Conservation (phyloP, 805 yeast species). For the Lachancea cidri region DNA sequence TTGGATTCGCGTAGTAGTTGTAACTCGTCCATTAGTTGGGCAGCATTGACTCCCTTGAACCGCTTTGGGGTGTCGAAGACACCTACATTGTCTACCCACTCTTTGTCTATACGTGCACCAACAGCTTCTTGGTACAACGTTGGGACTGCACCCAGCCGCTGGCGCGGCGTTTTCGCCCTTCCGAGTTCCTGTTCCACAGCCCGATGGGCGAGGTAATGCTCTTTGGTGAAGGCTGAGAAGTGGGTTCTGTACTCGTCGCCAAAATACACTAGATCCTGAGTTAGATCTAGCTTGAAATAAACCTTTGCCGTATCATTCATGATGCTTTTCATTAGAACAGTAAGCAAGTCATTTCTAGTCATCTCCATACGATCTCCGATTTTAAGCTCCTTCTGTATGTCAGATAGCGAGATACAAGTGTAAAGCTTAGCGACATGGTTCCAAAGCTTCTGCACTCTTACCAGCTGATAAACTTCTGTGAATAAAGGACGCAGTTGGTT, state of each 20-base stretch:
- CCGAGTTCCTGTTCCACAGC: not conserved
- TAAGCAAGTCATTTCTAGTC: slow-evolving; percentile 24
- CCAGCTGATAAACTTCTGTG: slow-evolving; percentile 13
- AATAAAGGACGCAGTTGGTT: slow-evolving; percentile 13
- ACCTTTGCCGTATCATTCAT: slow-evolving; percentile 23
- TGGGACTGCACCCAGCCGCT: too few species aligned
- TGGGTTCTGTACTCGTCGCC: slow-evolving; percentile 22
- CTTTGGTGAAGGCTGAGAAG: slow-evolving; percentile 3
- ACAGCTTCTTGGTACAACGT: not conserved
- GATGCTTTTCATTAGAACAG: slow-evolving; percentile 26
- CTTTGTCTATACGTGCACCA: slow-evolving; percentile 4
- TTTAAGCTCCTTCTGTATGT: slow-evolving; percentile 17
- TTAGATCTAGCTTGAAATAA: slow-evolving; percentile 28
- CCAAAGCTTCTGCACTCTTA: slow-evolving; percentile 24
- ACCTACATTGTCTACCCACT: slow-evolving; percentile 24
- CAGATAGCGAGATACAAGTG: slow-evolving; percentile 25
- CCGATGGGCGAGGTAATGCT: not conserved
- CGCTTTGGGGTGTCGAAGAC: slow-evolving; percentile 16
- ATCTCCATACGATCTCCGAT: slow-evolving; percentile 6
- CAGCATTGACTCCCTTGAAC: slow-evolving; percentile 6
- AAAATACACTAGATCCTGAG: slow-evolving; percentile 23
- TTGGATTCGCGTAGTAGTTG: not conserved
- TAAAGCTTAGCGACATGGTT: slow-evolving; percentile 24
- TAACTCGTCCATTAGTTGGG: slow-evolving; percentile 9
- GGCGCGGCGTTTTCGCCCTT: too few species aligned